phyloP scores from a whole-genome alignment of 495 filamentous ascomycete genomes.

The Copromyces sp. region DNA sequence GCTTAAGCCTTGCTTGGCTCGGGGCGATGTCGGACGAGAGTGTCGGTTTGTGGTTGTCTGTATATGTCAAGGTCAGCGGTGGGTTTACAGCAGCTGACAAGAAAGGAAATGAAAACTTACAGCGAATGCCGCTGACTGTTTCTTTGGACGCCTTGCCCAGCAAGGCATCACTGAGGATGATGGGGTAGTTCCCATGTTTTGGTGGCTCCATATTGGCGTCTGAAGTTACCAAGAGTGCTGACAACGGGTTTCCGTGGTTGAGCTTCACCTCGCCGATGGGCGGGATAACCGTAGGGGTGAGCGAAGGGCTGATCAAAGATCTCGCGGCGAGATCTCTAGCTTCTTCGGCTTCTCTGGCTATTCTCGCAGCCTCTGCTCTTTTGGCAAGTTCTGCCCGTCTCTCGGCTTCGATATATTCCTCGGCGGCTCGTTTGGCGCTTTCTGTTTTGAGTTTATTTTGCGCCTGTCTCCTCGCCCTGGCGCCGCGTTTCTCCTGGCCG shows the following conservation, averaged over 20 bases:
- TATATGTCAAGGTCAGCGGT: conserved; percentile 1
- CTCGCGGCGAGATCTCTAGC: background rate
- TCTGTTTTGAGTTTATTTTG: background rate
- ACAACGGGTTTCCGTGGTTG: background rate
- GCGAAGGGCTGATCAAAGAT: background rate
- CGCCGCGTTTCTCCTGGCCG: background rate
- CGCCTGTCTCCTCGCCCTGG: background rate
- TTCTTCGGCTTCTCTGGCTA: background rate
- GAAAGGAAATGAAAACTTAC: conserved; percentile 22
- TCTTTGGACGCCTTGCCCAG: conserved; percentile 43
- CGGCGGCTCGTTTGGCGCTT: background rate
- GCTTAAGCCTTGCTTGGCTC: conserved; percentile 35
- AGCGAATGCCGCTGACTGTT: conserved; percentile 41
- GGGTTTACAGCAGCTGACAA: background rate
- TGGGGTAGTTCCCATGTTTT: conserved; percentile 43
- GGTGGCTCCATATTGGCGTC: conserved; percentile 35
- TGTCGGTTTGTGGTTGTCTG: conserved; percentile 46
- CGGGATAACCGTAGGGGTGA: background rate
- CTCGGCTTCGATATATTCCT: background rate
- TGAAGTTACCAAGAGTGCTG: conserved; percentile 16
- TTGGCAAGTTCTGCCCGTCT: background rate
- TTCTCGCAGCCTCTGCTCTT: background rate
- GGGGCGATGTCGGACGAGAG: conserved; percentile 35
- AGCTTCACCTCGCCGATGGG: background rate
- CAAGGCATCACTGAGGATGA: conserved; percentile 45